These are phyloP conservation scores for Lyophyllum decastes DNA, from an alignment of 768 basidiomycete species.

Conservation along the genomic window DNA sequence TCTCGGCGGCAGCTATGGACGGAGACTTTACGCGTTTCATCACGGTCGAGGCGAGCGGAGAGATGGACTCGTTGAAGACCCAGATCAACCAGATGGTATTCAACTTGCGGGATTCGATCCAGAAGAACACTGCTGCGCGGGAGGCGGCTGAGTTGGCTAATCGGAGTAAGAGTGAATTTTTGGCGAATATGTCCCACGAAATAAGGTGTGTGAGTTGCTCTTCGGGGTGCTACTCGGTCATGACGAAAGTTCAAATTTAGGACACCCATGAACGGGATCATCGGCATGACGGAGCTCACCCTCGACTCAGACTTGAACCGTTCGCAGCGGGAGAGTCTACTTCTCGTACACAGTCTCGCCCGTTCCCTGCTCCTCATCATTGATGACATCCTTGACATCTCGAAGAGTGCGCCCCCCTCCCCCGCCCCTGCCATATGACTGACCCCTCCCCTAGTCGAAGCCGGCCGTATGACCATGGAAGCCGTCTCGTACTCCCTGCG, in stretches of 20 bases:
- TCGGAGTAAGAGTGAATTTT: constrained; percentile 94
- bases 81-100: constrained; percentile 99
- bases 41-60: constrained; percentile 96
- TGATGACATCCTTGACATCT: constrained; percentile 99
- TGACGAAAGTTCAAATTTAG: constrained; percentile 34
- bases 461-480: constrained; percentile 99
- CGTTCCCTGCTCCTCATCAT: constrained; percentile 93
- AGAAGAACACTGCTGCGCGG: constrained; percentile 97
- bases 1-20: constrained; percentile 97
- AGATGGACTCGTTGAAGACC: constrained; percentile 99
- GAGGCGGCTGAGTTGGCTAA: constrained; percentile 99
- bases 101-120: constrained; percentile 93
- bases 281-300: constrained; percentile 99
- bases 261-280: constrained; percentile 99
- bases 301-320: constrained; percentile 94
- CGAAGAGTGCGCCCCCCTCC: constrained; percentile 76
- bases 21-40: constrained; percentile 99
- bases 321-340: constrained; percentile 91
- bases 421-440: constrained; percentile 6
- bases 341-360: constrained; percentile 94
- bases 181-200: constrained; percentile 99
- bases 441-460: constrained; percentile 70
- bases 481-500: constrained; percentile 97
- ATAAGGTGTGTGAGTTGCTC: constrained; percentile 67
- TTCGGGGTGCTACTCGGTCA: neutral